Evolutionary conservation across 108 stramenopile species (phyloP), one percentile per base, ranked within the genome.

Genomic region (Conticribra weissflogii): DNA sequence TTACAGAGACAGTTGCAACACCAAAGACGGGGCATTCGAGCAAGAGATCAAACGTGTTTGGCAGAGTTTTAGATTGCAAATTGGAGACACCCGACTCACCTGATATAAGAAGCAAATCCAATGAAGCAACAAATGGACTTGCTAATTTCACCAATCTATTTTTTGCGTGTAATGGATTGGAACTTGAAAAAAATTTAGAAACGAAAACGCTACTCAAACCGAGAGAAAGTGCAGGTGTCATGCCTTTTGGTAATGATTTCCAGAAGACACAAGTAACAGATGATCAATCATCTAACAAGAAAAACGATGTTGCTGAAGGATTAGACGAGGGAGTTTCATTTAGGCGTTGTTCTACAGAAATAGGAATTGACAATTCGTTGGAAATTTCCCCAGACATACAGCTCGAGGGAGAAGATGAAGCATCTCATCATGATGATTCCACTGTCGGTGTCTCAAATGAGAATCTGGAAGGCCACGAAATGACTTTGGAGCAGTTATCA

Each of bases 11-110:
- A n/a, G n/a, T n/a, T 21, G 36, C 32, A 3, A n/a, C 21, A 5
- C 2, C n/a, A 30, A n/a, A 19, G 2, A 23, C 18, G 2, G 17
- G 29, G 3, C 18, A 23, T 8, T 23, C 52, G 2, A 21, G 21
- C 21, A 0, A 3, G 14, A 28, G 16, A 5, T 30, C 47, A 46
- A 28, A 24, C 23, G 44, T 60, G 21, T 60, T 60, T 60, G 62
- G 47, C 14, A 48, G 62, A 49, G 46, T 63, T 28, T 63, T 63
- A 49, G 62, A 28, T 63, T 63, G 62, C 27, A 63, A 63, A 29
- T 17, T 48, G 48, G 47, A 49, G 0, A 28, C 27, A 16, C 9
- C 29, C 25, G 47, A 49, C 0, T 16, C 21, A 12, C 3, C 15
- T 3, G 46, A 19, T 25, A 16, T 45, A 2, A 22, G 3, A 12